These are phyloP conservation scores for Hanseniaspora meyeri DNA, from an alignment of 805 yeast genomes.

Conservation along the genomic window DNA sequence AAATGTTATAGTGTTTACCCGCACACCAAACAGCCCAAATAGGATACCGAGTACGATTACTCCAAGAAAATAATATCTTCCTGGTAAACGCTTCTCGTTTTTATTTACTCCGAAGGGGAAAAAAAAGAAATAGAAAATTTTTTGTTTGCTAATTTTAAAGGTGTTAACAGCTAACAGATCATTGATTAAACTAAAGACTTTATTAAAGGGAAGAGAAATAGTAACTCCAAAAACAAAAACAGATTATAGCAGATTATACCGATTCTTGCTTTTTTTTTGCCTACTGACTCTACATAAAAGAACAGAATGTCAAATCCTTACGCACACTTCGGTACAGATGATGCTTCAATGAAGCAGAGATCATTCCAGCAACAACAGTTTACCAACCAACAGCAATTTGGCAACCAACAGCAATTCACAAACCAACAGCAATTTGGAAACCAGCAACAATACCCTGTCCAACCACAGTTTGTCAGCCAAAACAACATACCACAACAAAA, in stretches of 20 bases:
- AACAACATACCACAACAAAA: constrained; percentile 13
- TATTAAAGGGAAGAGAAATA: no score
- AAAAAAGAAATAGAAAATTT: no score
- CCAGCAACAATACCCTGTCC: neutral
- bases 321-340: neutral
- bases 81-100: no score
- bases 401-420: neutral
- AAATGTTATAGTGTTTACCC: neutral
- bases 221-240: neutral
- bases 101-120: no score
- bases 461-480: constrained; percentile 4
- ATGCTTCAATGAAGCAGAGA: constrained; percentile 3
- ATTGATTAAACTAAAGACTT: no score
- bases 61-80: no score
- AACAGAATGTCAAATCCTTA: constrained; percentile 12
- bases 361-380: constrained; percentile 12
- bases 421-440: neutral
- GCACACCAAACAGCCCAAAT: no score
- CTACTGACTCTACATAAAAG: no score
- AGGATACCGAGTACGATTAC: no score
- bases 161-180: no score
- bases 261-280: neutral
- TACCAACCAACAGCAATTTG: neutral
- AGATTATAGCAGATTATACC: no score
- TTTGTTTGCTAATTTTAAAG: no score